Base-by-base conservation (phyloP, 2,329 filamentous ascomycete genomes). In the Coniochaeta sp. region DNA sequence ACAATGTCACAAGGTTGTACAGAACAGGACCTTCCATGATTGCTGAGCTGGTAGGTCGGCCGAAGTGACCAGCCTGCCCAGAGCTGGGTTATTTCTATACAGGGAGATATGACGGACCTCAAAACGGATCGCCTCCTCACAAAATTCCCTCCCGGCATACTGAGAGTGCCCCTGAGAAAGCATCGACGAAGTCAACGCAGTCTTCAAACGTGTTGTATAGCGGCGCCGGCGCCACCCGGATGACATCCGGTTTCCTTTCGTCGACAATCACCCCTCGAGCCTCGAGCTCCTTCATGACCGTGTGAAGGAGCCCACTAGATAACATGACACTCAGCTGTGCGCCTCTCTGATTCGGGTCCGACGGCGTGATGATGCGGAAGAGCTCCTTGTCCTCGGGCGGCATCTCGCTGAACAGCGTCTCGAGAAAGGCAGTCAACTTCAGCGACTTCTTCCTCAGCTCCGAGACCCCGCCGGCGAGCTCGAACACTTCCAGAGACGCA, bases 131-230 rank as follows among this genome's bases (percentile, higher is more conserved):
- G 7, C 24, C 5, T 17, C 43, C n/a, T 55, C 43, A 59, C 28
- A 31, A 38, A 12, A 19, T 63, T 7, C 60, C 66, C 19, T 52
- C 47, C 59, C 54, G 56, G 17, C 56, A 40, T 12, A 31, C 56
- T 5, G 34, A 63, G 36, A 69, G 40, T 9, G 68, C 68, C 36
- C 61, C 59, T 0, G 57, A 62, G 59, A 81, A 76, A 16, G 69
- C 75, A 50, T 72, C 65, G 4, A 75, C 79, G 69, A 90, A 90
- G 17, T 71, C 76, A 75, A 86, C 61, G 84, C 83, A 73, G 62
- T 93, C 90, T 36, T 73, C 71, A 69, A 86, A 91, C 0, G 79
- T 83, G 69, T 92, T 93, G 73, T 92, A 93, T 61, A 93, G 69
- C 19, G 89, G 89, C 24, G 87, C 84, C 1, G 89, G 89, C 14